phyloP scores from a whole-genome alignment of 805 yeast genomes.

The Teunomyces gatunensis region DNA sequence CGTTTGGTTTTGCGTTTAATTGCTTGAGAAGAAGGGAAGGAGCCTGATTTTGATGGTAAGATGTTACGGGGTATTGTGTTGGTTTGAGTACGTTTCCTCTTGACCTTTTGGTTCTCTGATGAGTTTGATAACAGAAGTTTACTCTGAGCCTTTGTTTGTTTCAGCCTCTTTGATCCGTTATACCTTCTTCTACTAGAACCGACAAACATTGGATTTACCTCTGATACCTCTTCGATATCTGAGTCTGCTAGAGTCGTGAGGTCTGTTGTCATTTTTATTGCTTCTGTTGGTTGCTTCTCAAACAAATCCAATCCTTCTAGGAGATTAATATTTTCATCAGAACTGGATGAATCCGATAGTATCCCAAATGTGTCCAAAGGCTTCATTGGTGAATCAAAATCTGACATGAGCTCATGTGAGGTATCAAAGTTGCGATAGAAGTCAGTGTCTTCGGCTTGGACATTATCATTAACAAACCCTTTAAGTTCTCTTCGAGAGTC shows the following conservation, averaged over 20 bases:
- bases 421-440: conserved; percentile 7
- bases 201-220: conserved; percentile 18
- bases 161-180: neutral
- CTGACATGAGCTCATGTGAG: conserved; percentile 8
- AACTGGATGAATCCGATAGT: conserved; percentile 6
- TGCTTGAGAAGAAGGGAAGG: neutral
- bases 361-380: conserved; percentile 9
- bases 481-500: conserved; percentile 11
- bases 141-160: neutral
- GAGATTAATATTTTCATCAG: conserved; percentile 5
- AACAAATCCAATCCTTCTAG: neutral
- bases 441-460: conserved; percentile 6
- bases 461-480: conserved; percentile 20
- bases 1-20: neutral
- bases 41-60: neutral
- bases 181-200: neutral
- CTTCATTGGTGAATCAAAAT: conserved; percentile 5
- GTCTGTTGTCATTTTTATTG: no score
- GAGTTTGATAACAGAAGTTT: neutral
- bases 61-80: no score
- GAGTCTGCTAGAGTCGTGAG: neutral
- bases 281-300: neutral
- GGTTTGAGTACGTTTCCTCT: neutral
- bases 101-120: neutral
- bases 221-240: neutral